A percentile compares a stretch with the other conserved stretches of the same genome.
Conservation (phyloP, 257 asterid genomes). For the Salvia hispanica region DNA sequence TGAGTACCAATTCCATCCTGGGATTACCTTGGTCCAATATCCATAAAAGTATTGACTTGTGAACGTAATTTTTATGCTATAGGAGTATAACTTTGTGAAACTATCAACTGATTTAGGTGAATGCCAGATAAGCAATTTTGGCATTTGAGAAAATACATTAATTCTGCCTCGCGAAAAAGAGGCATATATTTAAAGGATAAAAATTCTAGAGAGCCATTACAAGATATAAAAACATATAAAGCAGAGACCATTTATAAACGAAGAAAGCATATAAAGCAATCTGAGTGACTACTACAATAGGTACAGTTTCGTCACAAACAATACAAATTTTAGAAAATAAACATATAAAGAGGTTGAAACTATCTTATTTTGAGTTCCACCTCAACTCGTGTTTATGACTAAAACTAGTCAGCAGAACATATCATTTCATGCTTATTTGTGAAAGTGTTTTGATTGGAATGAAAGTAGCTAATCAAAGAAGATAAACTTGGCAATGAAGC, state of each 20-base stretch:
- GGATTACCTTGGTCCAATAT: constrained; percentile 7
- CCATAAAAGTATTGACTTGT: neutral
- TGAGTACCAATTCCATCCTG: constrained; percentile 9
- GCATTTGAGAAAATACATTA: neutral
- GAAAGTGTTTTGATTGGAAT: neutral
- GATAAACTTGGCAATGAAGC: neutral
- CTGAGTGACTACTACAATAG: neutral
- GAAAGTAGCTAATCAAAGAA: neutral
- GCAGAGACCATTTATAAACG: neutral
- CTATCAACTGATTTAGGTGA: neutral
- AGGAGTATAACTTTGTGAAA: constrained; percentile 5
- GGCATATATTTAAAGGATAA: neutral
- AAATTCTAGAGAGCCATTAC: neutral
- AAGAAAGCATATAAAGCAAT: neutral
- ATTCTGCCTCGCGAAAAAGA: neutral
- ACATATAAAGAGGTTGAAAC: neutral
- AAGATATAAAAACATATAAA: constrained; percentile 5
- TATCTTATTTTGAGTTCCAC: neutral
- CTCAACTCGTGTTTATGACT: neutral
- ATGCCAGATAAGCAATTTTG: constrained; percentile 18
- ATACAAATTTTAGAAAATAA: neutral
- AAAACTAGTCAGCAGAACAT: neutral
- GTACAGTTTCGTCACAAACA: neutral
- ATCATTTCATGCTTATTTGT: neutral
- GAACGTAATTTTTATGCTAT: neutral